Evolutionary conservation across 108 stramenopile genomes (phyloP).

Genomic region (Licmophora abbreviata): DNA sequence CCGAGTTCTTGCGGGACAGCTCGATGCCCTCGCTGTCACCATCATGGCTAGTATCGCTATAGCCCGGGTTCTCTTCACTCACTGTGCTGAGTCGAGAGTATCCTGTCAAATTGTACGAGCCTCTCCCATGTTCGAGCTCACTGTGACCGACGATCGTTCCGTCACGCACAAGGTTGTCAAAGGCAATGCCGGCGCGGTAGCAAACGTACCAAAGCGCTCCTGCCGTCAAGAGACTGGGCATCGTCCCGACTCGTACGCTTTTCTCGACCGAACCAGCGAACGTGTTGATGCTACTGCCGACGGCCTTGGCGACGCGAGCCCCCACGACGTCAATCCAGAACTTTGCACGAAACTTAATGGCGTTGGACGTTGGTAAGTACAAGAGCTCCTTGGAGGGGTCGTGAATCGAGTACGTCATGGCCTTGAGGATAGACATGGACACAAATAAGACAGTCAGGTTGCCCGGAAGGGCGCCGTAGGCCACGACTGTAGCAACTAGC

Average conservation of each 20-base stretch:
- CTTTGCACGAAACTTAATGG: constrained; percentile 78
- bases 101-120: too few relatives aligned
- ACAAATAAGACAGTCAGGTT: constrained; percentile 78
- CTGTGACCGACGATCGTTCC: constrained; percentile 66
- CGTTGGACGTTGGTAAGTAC: constrained; percentile 84
- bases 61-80: too few relatives aligned
- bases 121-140: too few relatives aligned
- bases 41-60: too few relatives aligned
- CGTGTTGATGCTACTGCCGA: constrained; percentile 71
- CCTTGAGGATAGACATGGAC: constrained; percentile 78
- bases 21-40: too few relatives aligned
- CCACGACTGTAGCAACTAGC: constrained; percentile 52
- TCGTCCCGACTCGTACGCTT: constrained; percentile 55
- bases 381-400: constrained; percentile 91
- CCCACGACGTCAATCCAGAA: constrained; percentile 92
- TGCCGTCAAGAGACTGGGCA: constrained; percentile 64
- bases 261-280: constrained; percentile 62
- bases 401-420: constrained; percentile 87
- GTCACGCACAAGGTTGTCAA: constrained; percentile 50
- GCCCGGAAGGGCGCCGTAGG: constrained; percentile 61
- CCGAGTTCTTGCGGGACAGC: too few relatives aligned
- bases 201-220: constrained; percentile 60
- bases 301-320: constrained; percentile 72
- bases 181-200: constrained; percentile 57
- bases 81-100: too few relatives aligned